Base-by-base conservation (phyloP, 768 basidiomycete species). In the Jaapia argillacea region DNA sequence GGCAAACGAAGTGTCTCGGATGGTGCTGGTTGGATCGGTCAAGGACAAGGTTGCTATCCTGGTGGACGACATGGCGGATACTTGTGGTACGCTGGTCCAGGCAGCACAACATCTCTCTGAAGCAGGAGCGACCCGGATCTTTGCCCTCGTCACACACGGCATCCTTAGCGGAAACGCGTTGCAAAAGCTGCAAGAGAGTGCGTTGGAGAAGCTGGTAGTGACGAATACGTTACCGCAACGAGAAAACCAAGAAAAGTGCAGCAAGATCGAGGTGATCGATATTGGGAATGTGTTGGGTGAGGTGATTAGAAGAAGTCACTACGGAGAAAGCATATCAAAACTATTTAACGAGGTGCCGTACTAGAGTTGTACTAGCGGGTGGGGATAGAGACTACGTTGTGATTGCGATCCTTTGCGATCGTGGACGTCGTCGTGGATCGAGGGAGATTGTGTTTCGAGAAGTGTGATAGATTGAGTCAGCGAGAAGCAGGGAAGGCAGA, bases 1-100 rank as follows among this genome's bases (percentile, higher is more conserved):
- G 66, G 89, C 89, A 24, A 94, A 93, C 62, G 85, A 90, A 49
- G 89, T 94, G 5, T 91, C 89, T 47, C 79, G 91, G 44, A 92
- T 93, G 91, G 77, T 92, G 44, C 79, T 99, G 41, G 94, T 99
- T 36, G 96, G 96, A 1, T 81, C 90, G 55, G 92, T 93, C 49
- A 80, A 77, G 58, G 91, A 82, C 58, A 92, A 97, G 68, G 74
- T 80, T 35, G 96, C 93, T 43, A 92, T 99, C 45, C 71, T 99
- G 23, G 86, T 98, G 36, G 96, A 98, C 69, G 96, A 99, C 69
- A 97, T 99, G 91, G 90, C 91, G 24, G 90, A 94, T 63, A 94
- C 91, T 35, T 94, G 90, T 54, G 90, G 90, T 42, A 99, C 96
- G 46, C 75, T 99, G 48, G 83, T 85, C 52, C 73, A 97, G 43